Conservation (phyloP, 2,329 filamentous ascomycete species). For the Aspergillus sp. region DNA sequence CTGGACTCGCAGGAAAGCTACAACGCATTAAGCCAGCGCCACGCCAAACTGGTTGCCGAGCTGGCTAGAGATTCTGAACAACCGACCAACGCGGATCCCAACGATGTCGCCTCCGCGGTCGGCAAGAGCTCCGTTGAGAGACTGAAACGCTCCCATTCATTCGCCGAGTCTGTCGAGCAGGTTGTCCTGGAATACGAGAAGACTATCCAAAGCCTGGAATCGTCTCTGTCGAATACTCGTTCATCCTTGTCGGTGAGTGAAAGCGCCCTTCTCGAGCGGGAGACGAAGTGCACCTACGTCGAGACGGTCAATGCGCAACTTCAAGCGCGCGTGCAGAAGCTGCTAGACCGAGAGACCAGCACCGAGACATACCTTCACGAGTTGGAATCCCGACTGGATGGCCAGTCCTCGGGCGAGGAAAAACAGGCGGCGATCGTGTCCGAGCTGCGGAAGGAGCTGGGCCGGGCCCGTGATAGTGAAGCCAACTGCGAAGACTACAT, state of each 20-base stretch:
- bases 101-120: slow-evolving; percentile 55
- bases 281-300: slow-evolving; percentile 88
- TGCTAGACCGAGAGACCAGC: slow-evolving; percentile 85
- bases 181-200: slow-evolving; percentile 98
- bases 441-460: slow-evolving; percentile 88
- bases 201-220: slow-evolving; percentile 91
- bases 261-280: slow-evolving; percentile 83
- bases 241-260: slow-evolving; percentile 80
- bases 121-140: slow-evolving; percentile 81
- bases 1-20: slow-evolving; percentile 95
- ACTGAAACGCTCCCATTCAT: slow-evolving; percentile 90
- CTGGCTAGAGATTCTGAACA: slow-evolving; percentile 80
- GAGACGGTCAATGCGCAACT: slow-evolving; percentile 91
- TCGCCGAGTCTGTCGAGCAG: slow-evolving; percentile 92
- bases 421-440: slow-evolving; percentile 82
- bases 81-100: slow-evolving; percentile 39
- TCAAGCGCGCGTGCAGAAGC: slow-evolving; percentile 84
- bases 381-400: slow-evolving; percentile 84
- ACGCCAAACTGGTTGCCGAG: slow-evolving; percentile 93
- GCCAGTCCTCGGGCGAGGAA: slow-evolving; percentile 87
- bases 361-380: slow-evolving; percentile 93
- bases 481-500: slow-evolving; percentile 93
- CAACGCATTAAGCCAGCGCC: slow-evolving; percentile 81
- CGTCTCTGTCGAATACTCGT: slow-evolving; percentile 85
- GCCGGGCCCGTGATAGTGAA: slow-evolving; percentile 85